A percentile compares a stretch with the other conserved stretches of the same genome.
phyloP scores from a whole-genome alignment of 768 basidiomycete species.

The Kwoniella dendrophila region DNA sequence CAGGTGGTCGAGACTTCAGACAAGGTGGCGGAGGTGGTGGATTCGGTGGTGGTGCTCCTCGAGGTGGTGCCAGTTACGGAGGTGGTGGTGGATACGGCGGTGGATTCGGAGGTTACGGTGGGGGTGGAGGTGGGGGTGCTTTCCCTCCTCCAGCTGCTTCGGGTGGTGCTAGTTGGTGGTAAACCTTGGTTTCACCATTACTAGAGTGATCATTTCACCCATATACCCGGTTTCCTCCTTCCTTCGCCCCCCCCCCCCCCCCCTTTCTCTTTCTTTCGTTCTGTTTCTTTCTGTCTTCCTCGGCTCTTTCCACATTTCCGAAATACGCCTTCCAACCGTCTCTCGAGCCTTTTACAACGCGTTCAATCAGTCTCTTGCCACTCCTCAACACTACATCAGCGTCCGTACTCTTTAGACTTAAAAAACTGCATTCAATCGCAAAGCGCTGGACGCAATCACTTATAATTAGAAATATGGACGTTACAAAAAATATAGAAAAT shows the following conservation, averaged over 20 bases:
- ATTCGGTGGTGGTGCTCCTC: conserved; percentile 40
- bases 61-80: conserved; percentile 61
- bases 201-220: background rate
- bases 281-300: background rate
- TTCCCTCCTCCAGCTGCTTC: conserved; percentile 44
- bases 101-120: conserved; percentile 53
- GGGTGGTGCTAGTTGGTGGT: conserved; percentile 51
- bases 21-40: conserved; percentile 53
- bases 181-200: background rate
- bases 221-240: conserved; percentile 14
- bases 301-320: background rate
- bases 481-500: background rate
- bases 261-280: background rate
- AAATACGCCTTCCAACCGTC: conserved; percentile 6
- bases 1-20: conserved; percentile 59
- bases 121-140: conserved; percentile 49
- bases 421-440: background rate
- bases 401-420: no score
- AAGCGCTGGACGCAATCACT: background rate
- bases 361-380: conserved; percentile 9
- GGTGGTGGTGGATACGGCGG: conserved; percentile 55
- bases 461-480: conserved; percentile 13
- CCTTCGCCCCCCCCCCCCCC: background rate
- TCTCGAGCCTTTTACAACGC: conserved; percentile 1
- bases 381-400: no score